Percentiles rank a stretch among this genome's conserved stretches.
phyloP scores from a whole-genome alignment of 768 basidiomycete genomes.

The Leccinum ochraceum region DNA sequence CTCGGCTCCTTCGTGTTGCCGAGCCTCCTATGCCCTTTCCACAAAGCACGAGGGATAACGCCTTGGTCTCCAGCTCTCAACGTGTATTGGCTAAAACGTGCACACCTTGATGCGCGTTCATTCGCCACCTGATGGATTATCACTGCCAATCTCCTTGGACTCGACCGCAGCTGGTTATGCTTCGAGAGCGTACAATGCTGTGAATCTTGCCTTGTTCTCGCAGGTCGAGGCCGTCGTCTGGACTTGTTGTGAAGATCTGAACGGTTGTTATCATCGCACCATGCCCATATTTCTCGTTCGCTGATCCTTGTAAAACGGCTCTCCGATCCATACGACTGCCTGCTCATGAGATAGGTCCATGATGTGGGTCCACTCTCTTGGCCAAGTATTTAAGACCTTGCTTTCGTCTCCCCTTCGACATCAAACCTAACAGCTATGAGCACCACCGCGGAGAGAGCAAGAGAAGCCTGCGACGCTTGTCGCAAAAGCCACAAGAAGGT shows the following conservation, averaged over 20 bases:
- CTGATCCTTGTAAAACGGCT: conserved; percentile 14
- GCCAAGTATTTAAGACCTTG: conserved; percentile 22
- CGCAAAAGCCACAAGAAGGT: conserved; percentile 31
- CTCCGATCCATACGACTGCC: conserved; percentile 9
- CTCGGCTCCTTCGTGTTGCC: conserved; percentile 14
- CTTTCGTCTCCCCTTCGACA: neutral
- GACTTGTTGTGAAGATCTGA: conserved; percentile 19
- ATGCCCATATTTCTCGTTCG: neutral
- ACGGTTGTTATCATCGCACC: conserved; percentile 9
- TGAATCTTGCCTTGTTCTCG: conserved; percentile 1
- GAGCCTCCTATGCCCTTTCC: conserved; percentile 13
- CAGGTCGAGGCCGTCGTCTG: conserved; percentile 5
- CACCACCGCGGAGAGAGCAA: conserved; percentile 23
- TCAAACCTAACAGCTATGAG: conserved; percentile 20
- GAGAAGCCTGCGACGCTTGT: conserved; percentile 26
- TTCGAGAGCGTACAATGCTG: conserved; percentile 4
- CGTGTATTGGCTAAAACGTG: conserved; percentile 29
- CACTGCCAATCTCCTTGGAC: conserved; percentile 6
- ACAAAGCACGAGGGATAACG: conserved; percentile 8
- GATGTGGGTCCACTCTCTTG: conserved; percentile 11
- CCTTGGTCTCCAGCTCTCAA: conserved; percentile 8
- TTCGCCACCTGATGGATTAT: conserved; percentile 5
- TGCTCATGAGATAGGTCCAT: conserved; percentile 9
- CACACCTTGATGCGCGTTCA: conserved; percentile 11
- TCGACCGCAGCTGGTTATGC: conserved; percentile 3